Conservation (phyloP, 1,139 yeast species). For the Yamadazyma atlantica region DNA sequence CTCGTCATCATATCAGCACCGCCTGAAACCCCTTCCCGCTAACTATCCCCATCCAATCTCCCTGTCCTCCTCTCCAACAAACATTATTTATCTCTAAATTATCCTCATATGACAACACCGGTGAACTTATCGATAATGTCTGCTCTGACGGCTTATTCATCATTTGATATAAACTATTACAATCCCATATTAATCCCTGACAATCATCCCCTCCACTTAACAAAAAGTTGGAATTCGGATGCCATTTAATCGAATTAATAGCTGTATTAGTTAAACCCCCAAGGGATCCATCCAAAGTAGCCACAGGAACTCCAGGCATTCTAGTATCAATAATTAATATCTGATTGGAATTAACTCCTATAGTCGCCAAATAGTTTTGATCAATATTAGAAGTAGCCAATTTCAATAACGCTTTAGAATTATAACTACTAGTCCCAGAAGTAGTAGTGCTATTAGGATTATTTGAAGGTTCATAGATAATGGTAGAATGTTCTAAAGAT, state of each 20-base stretch:
- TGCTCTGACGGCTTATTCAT: conserved; percentile 7
- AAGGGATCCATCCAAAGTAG: conserved; percentile 65
- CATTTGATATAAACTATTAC: conserved; percentile 31
- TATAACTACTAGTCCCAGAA: conserved; percentile 16
- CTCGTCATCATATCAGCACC: conserved; percentile 44
- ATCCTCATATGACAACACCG: conserved; percentile 58
- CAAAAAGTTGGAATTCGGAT: conserved; percentile 67
- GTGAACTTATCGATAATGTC: conserved; percentile 24
- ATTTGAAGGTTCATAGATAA: conserved; percentile 67
- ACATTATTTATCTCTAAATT: conserved; percentile 71
- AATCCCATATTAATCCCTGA: conserved; percentile 85
- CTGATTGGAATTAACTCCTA: conserved; percentile 68
- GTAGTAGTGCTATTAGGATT: conserved; percentile 27
- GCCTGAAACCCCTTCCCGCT: conserved; percentile 83
- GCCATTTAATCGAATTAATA: conserved; percentile 80
- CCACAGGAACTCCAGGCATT: conserved; percentile 81
- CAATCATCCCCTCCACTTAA: conserved; percentile 89
- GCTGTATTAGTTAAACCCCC: conserved; percentile 48
- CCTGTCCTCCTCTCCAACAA: conserved; percentile 63
- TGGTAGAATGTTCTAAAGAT: conserved; percentile 89
- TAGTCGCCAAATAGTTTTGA: conserved; percentile 75
- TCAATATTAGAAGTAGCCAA: conserved; percentile 79
- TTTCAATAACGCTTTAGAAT: conserved; percentile 65
- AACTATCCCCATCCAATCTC: conserved; percentile 82
- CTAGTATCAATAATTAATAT: conserved; percentile 80